Base-by-base conservation (phyloP, 345 rosid species). In the Gossypium bickii region DNA sequence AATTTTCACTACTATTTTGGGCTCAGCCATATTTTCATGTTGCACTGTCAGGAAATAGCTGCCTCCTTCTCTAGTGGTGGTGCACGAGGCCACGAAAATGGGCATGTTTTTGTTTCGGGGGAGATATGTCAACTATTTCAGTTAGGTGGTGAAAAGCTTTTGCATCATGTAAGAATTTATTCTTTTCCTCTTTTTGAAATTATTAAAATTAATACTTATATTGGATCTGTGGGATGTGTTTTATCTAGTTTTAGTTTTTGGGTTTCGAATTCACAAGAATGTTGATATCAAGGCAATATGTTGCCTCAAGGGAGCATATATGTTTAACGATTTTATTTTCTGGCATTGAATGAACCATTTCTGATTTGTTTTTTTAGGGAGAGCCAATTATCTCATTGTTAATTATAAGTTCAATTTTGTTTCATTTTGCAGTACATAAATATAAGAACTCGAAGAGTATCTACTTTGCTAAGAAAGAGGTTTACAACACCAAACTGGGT, bases 401-500 rank as follows among this genome's bases (percentile, higher is more conserved):
- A 2, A 5, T 24, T 69, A 76, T 34, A 17, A 29, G 45, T 49
- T 27, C 22, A 41, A 38, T 29, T 29, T 47, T 49, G 34, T 48
- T 41, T 24, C 13, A 67, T 83, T 71, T 69, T 79, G 62, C 90
- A 96, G 99, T 92, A 93, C 74, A 87, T 88, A 71, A 86, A 84
- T 72, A 78, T 90, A 87, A 90, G 97, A 82, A 92, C 92, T 47
- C 93, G 86, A 82, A 88, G 87, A 83, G 84, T 92, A 80, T 93
- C 98, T 18, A 80, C 87, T 86, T 87, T 96, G 76, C 79, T 96
- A 80, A 90, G 91, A 83, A 93, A 93, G 83, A 92, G 99, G 79
- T 91, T 96, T 80, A 90, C 88, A 25, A 88, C 99, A 78, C 99
- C 97, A 71, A 93, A 96, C 78, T 96, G 99, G 98, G 85, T 92